phyloP scores from a whole-genome alignment of 352 stramenopile species.

The Globisporangium iwayamae region DNA sequence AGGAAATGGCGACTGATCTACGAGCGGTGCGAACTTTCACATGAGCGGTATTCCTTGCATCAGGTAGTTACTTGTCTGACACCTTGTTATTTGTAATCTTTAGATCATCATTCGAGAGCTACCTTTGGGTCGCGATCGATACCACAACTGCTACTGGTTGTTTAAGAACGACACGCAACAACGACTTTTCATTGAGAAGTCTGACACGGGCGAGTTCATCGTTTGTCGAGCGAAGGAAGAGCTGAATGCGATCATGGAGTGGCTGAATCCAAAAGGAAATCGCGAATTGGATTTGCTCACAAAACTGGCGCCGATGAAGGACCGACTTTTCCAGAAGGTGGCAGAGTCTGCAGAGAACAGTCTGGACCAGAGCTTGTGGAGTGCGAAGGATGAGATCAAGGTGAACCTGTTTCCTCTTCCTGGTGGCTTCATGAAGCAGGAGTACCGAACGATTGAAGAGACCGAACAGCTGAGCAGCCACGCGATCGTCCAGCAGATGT shows the following conservation, averaged over 20 bases:
- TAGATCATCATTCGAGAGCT: conserved; percentile 65
- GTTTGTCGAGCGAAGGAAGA: conserved; percentile 38
- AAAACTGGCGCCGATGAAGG: conserved; percentile 51
- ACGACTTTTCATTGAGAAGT: conserved; percentile 65
- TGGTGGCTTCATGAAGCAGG: conserved; percentile 40
- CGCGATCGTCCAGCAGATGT: conserved; percentile 52
- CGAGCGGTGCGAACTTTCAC: conserved; percentile 23
- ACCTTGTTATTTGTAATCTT: background rate
- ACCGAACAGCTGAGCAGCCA: conserved; percentile 40
- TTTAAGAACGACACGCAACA: conserved; percentile 67
- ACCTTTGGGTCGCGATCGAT: conserved; percentile 68
- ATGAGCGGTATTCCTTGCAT: background rate
- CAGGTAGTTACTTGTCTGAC: background rate
- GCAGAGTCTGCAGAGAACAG: conserved; percentile 19
- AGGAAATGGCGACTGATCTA: conserved; percentile 37
- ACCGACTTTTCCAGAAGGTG: conserved; percentile 28
- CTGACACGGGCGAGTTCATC: conserved; percentile 58
- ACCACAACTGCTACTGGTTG: conserved; percentile 76
- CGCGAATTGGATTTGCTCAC: conserved; percentile 57
- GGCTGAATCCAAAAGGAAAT: conserved; percentile 76
- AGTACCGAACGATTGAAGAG: conserved; percentile 41
- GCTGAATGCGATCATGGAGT: conserved; percentile 46
- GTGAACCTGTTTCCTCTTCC: conserved; percentile 71
- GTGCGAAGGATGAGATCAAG: conserved; percentile 32
- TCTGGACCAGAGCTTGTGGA: conserved; percentile 19